Percentiles rank a stretch among this genome's conserved stretches.
These are phyloP conservation scores for Gaeumannomyces tritici DNA, from an alignment of 2,329 filamentous ascomycete genomes.

Conservation along the genomic window DNA sequence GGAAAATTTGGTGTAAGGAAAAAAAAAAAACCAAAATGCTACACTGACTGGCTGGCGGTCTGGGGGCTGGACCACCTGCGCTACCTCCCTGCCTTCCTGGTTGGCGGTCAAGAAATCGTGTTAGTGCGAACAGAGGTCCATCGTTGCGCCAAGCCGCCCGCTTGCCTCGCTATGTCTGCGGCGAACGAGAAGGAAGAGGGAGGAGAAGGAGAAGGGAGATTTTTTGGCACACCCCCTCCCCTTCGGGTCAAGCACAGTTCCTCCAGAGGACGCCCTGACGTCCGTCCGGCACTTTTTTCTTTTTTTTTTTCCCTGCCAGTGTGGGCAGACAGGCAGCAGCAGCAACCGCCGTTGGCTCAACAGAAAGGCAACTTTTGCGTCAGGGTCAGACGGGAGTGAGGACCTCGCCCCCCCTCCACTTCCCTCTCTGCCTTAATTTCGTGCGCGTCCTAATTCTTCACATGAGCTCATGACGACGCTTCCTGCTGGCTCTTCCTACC, in stretches of 20 bases:
- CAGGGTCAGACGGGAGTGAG: no score
- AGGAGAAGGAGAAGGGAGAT: no score
- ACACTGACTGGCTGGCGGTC: neutral
- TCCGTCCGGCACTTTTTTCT: neutral
- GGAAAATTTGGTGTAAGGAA: neutral
- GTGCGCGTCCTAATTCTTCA: neutral
- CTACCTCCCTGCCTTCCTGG: neutral
- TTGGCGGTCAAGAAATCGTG: neutral
- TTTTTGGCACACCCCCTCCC: neutral
- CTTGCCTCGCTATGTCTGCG: no score
- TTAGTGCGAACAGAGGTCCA: neutral
- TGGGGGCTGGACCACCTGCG: neutral
- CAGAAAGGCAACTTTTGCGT: neutral
- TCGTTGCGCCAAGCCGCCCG: neutral
- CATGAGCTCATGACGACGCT: neutral
- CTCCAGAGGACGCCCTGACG: neutral
- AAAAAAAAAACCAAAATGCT: constrained; percentile 1
- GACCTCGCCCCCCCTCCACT: no score
- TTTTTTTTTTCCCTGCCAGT: no score
- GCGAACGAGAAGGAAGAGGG: no score
- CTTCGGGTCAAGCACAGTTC: neutral
- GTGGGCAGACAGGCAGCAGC: neutral
- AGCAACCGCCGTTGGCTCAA: neutral
- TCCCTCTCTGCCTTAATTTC: neutral
- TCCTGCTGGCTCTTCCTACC: no score